phyloP scores from a whole-genome alignment of 2,329 filamentous ascomycete genomes.

The Fusarium lateritium region DNA sequence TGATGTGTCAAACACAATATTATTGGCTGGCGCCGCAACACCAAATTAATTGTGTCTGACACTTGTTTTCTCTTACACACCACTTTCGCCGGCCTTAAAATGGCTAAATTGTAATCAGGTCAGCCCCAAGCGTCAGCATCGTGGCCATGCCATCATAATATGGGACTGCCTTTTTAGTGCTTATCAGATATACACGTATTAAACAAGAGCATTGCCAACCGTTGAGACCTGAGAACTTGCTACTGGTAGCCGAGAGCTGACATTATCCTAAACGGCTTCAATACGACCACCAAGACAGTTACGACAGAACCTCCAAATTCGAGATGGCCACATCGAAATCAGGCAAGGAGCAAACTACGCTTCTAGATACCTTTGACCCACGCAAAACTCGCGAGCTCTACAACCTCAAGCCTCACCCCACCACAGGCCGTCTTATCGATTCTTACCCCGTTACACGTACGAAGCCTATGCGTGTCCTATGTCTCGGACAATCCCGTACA shows the following conservation, averaged over 20 bases:
- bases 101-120: neutral
- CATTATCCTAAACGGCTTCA: accelerated
- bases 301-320: neutral
- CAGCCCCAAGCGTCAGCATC: neutral
- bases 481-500: conserved; percentile 35
- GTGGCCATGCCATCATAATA: neutral
- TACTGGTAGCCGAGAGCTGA: too few relatives aligned
- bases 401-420: conserved; percentile 34
- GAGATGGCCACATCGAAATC: neutral
- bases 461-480: conserved; percentile 36
- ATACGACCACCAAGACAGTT: neutral
- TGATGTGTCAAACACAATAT: too few relatives aligned
- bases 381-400: conserved; percentile 9
- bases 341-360: neutral
- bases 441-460: conserved; percentile 28
- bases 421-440: conserved; percentile 36
- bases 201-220: neutral
- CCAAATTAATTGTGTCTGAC: too few relatives aligned
- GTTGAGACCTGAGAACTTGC: neutral
- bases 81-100: too few relatives aligned
- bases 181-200: conserved; percentile 10
- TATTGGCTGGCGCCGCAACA: too few relatives aligned
- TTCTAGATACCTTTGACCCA: conserved; percentile 6
- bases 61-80: too few relatives aligned
- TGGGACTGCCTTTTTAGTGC: conserved; percentile 11